Evolutionary conservation across 2,329 filamentous ascomycete species (phyloP), one percentile per base, ranked within the genome.

Genomic region (Triangularia setosa): DNA sequence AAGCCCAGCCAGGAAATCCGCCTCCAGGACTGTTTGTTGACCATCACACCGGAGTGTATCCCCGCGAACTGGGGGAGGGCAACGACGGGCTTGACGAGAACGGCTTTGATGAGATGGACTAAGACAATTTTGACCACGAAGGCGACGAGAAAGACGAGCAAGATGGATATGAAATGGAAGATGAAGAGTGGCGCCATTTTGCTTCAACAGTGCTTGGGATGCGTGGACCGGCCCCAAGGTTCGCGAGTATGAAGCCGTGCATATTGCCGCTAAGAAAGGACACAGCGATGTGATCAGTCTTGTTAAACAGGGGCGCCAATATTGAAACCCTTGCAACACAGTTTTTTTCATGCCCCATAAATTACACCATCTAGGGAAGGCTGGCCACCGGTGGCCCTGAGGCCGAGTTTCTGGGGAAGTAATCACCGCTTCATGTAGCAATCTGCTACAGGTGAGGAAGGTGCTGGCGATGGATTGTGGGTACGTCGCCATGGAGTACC

Each of bases 361-460:
- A 21, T 44, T n/a, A n/a, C 40, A 44, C 40, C n/a, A 18, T 44
- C 40, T 44, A n/a, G 40, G 40, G 21, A 21, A 44, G 12, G 6
- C 6, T 44, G 40, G 16, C n/a, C n/a, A 7, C 4, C 5, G 40
- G 16, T 8, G 9, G 40, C 16, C 16, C n/a, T 14, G 40, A 14
- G 5, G 40, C 4, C 40, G 40, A 44, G 40, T 53, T 25, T 57
- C 60, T 44, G n/a, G 35, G 40, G 40, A 2, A 18, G 56, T 70
- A 61, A 63, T 63, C 67, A 9, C 63, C 70, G n/a, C 66, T 72
- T 18, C 70, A 72, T 28, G 23, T 70, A 16, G 69, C 70, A 40
- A 68, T 71, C 14, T 72, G 68, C 23, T 61, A 65, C 54, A 64
- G 16, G 30, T 59, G 11, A 44, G 33, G 4, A 21, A 21, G 21